Conservation (phyloP, 2,329 filamentous ascomycete species). For the Apiospora kogelbergensis region DNA sequence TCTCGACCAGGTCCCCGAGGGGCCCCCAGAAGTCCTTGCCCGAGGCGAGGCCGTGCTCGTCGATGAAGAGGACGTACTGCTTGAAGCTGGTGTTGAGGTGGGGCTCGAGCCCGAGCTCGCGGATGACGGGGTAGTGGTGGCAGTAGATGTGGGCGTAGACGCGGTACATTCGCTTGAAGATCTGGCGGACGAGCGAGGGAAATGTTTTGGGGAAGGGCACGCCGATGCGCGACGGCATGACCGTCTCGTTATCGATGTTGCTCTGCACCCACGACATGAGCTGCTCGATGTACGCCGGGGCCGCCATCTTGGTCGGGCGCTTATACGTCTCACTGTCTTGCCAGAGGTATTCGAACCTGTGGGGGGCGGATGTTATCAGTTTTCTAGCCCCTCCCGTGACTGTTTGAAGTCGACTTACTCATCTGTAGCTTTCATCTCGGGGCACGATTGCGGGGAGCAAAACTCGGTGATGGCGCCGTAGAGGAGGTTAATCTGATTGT, state of each 20-base stretch:
- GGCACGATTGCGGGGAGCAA: conserved; percentile 94
- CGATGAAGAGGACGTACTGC: conserved; percentile 97
- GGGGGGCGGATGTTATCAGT: conserved; percentile 9
- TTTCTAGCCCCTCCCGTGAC: too few species aligned
- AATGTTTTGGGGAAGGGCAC: conserved; percentile 96
- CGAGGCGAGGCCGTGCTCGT: conserved; percentile 89
- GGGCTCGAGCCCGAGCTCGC: conserved; percentile 91
- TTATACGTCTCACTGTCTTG: conserved; percentile 94
- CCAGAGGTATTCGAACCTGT: conserved; percentile 96
- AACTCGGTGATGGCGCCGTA: conserved; percentile 99
- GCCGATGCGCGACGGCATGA: conserved; percentile 93
- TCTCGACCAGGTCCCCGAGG: conserved; percentile 92
- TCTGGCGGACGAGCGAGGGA: conserved; percentile 82
- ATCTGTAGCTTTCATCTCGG: conserved; percentile 99
- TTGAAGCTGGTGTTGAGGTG: conserved; percentile 99
- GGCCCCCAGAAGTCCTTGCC: conserved; percentile 98
- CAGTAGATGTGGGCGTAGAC: conserved; percentile 99
- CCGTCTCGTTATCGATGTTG: conserved; percentile 91
- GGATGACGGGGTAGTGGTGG: conserved; percentile 96
- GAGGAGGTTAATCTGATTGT: conserved; percentile 99
- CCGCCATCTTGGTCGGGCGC: conserved; percentile 95
- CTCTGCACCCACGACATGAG: conserved; percentile 96
- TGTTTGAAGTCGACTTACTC: conserved; percentile 60
- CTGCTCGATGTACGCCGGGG: conserved; percentile 96
- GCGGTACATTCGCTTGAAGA: conserved; percentile 98